Evolutionary conservation across 1,284 basidiomycete species (phyloP).

Genomic region (Schizophyllum amplum): DNA sequence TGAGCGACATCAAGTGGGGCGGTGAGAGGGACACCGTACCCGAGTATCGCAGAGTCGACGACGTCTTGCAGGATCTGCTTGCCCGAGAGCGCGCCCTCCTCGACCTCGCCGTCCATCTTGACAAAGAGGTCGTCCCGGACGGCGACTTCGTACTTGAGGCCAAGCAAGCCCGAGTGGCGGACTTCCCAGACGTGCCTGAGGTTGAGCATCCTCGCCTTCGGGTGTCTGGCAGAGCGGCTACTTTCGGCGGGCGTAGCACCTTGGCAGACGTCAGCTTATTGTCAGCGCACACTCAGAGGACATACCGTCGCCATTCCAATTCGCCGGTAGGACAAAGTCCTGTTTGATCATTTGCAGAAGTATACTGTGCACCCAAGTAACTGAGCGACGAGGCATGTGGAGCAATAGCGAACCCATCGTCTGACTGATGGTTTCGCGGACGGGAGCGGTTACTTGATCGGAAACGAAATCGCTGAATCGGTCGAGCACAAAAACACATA

Average conservation of each 20-base stretch:
- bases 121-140: constrained; percentile 80
- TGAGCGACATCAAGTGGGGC: background rate
- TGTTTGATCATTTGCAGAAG: constrained; percentile 93
- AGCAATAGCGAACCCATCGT: constrained; percentile 86
- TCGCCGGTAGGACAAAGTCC: constrained; percentile 37
- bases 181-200: constrained; percentile 91
- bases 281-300: too few relatives aligned
- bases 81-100: constrained; percentile 21
- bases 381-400: constrained; percentile 75
- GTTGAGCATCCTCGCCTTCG: constrained; percentile 30
- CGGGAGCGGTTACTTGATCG: constrained; percentile 93
- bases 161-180: constrained; percentile 91
- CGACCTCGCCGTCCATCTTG: too few relatives aligned
- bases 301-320: too few relatives aligned
- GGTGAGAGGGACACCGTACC: constrained; percentile 45
- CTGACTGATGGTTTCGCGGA: constrained; percentile 94
- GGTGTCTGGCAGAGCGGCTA: background rate
- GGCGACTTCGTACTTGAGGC: constrained; percentile 96
- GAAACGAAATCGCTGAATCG: constrained; percentile 97
- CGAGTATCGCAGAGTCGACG: constrained; percentile 81
- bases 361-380: constrained; percentile 75
- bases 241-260: too few relatives aligned
- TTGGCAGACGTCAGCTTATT: too few relatives aligned
- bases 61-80: constrained; percentile 63
- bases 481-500: constrained; percentile 92